Evolutionary conservation across 495 filamentous ascomycete species (phyloP).

Genomic region (Tuber brumale): DNA sequence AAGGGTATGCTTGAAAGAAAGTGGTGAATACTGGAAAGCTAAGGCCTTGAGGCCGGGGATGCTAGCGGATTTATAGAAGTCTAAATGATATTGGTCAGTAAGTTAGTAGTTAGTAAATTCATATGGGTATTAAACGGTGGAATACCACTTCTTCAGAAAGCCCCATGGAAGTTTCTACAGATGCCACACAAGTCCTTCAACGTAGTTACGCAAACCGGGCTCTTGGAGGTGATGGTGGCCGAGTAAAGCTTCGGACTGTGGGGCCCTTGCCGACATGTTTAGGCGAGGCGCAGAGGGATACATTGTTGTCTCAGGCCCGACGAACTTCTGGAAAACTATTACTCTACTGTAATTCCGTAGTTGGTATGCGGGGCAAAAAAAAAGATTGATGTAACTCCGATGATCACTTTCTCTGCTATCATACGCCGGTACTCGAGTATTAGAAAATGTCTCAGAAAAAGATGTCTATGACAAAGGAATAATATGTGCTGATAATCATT

Average conservation of each 20-base stretch:
- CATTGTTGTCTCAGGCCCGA: background rate
- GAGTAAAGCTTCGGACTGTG: slow-evolving; percentile 5
- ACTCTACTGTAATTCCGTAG: background rate
- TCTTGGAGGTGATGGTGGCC: background rate
- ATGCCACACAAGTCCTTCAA: background rate
- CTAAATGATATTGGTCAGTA: background rate
- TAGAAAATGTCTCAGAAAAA: background rate
- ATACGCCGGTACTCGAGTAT: background rate
- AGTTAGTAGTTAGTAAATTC: background rate
- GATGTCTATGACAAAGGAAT: background rate
- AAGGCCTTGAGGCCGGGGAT: background rate
- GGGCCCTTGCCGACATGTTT: background rate
- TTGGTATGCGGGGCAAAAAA: background rate
- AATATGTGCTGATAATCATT: background rate
- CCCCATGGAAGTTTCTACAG: background rate
- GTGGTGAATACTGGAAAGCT: background rate
- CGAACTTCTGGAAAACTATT: background rate
- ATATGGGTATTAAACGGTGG: background rate
- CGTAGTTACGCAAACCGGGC: background rate
- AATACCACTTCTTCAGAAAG: background rate
- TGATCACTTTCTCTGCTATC: background rate
- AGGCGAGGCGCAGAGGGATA: background rate
- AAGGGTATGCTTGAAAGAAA: background rate
- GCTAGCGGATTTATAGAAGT: background rate
- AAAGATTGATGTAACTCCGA: background rate